phyloP scores from a whole-genome alignment of 2,329 filamentous ascomycete genomes.

The Mycocentrospora acerina region DNA sequence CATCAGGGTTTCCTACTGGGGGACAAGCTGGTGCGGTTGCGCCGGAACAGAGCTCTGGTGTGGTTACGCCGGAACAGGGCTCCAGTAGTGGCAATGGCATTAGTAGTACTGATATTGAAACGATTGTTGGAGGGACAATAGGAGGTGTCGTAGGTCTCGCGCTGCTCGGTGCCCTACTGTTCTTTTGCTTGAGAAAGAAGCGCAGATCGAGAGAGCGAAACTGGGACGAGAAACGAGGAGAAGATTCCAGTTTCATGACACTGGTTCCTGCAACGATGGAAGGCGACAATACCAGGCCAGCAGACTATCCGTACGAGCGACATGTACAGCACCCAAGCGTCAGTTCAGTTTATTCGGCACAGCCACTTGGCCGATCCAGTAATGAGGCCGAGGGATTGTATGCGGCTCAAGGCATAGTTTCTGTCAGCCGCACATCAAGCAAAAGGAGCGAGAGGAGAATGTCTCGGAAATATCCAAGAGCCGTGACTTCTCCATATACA shows the following conservation, averaged over 20 bases:
- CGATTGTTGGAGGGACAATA: slow-evolving; percentile 39
- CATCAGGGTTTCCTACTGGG: slow-evolving; percentile 17
- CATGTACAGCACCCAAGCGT: slow-evolving; percentile 32
- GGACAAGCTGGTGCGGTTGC: slow-evolving; percentile 33
- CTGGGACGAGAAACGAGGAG: slow-evolving; percentile 20
- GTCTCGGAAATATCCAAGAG: slow-evolving; percentile 34
- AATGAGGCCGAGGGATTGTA: slow-evolving; percentile 31
- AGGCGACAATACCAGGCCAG: slow-evolving; percentile 27
- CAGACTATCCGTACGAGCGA: slow-evolving; percentile 30
- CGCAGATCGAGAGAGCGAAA: slow-evolving; percentile 25
- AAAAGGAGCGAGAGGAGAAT: slow-evolving; percentile 34
- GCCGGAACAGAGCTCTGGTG: slow-evolving; percentile 21
- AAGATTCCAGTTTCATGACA: slow-evolving; percentile 11
- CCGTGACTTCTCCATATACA: slow-evolving; percentile 24
- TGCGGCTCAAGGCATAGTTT: slow-evolving; percentile 23
- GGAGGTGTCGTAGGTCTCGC: slow-evolving; percentile 37
- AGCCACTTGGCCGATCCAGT: slow-evolving; percentile 25
- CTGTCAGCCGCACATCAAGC: slow-evolving; percentile 34
- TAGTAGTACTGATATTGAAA: slow-evolving; percentile 27
- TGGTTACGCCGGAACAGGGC: background rate
- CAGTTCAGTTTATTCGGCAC: slow-evolving; percentile 36
- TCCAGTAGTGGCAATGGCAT: slow-evolving; percentile 3
- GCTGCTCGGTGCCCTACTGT: slow-evolving; percentile 33
- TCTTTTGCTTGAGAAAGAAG: slow-evolving; percentile 34
- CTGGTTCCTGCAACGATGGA: slow-evolving; percentile 32